Base-by-base conservation (phyloP, 148 eudicot genomes). In the Silene uniflora region DNA sequence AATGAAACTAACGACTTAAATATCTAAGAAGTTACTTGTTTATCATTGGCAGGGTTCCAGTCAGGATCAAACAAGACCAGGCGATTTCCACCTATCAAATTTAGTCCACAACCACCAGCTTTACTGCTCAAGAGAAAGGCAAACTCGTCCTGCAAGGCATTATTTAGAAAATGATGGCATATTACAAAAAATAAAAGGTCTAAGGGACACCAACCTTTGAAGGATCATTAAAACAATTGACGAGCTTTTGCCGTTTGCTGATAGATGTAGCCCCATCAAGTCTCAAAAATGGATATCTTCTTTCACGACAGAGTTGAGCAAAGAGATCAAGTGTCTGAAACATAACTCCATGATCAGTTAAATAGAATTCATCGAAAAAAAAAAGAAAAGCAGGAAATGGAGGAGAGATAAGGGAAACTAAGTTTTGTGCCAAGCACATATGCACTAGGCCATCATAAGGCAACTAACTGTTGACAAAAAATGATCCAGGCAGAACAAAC, bases 31-130 rank as follows among this genome's bases (percentile, higher is more conserved):
- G 72, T 84, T 90, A 96, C 99, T 87, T 96, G 99, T 89, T 96
- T 96, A 84, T 96, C 99, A 86, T 96, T 96, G 78, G 99, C 99
- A 82, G 99, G 99, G 85, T 96, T 96, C 99, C 99, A 96, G 81
- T 96, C 99, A 78, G 99, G 99, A 87, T 96, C 99, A 80, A 96
- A 96, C 80, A 96, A 88, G 76, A 96, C 96, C 76, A 96, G 86
- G 62, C 99, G 88, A 82, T 96, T 96, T 77, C 98, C 99, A 68
- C 99, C 99, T 35, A 96, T 96, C 87, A 96, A 86, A 85, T 96
- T 96, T 78, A 96, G 89, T 75, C 99, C 99, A 88, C 99, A 96
- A 61, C 99, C 99, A 81, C 99, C 99, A 86, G 99, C 99, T 86
- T 96, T 96, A 86, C 99, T 96, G 85, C 99, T 96, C 82, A 96